These are phyloP conservation scores for Spergularia marina DNA, from an alignment of 148 eudicot species.

Conservation along the genomic window DNA sequence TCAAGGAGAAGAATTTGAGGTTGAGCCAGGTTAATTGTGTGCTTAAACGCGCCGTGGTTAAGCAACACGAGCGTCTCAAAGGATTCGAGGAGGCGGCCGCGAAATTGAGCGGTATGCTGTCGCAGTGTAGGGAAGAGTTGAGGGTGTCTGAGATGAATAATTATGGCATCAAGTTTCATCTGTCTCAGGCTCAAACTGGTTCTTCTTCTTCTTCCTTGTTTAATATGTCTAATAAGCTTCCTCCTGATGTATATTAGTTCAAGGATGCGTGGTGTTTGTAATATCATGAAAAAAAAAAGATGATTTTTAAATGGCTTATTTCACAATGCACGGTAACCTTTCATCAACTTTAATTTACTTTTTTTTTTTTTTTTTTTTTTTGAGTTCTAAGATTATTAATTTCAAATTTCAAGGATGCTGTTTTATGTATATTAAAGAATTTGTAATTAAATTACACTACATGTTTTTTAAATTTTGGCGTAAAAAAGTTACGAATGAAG, in stretches of 20 bases:
- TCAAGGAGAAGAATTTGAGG: not conserved
- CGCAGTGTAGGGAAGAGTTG: slow-evolving; percentile 7
- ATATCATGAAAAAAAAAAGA: no score
- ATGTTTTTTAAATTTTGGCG: no score
- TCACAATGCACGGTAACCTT: no score
- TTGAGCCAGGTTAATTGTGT: not conserved
- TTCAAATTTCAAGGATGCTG: no score
- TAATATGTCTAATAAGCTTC: not conserved
- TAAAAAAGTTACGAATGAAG: no score
- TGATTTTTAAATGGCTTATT: no score
- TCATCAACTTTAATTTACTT: no score
- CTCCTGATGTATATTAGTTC: slow-evolving; percentile 6
- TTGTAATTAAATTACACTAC: no score
- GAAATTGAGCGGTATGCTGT: not conserved
- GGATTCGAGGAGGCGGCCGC: not conserved
- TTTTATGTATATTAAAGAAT: no score
- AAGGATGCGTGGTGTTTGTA: no score
- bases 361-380: no score
- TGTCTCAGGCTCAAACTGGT: not conserved
- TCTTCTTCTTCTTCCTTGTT: not conserved
- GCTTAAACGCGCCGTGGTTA: not conserved
- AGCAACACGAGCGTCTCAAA: not conserved
- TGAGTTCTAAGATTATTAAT: no score
- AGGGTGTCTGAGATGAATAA: not conserved
- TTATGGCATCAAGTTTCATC: slow-evolving; percentile 1